Evolutionary conservation across 306 rosid genomes (phyloP).

Genomic region (Leucaena leucocephala): DNA sequence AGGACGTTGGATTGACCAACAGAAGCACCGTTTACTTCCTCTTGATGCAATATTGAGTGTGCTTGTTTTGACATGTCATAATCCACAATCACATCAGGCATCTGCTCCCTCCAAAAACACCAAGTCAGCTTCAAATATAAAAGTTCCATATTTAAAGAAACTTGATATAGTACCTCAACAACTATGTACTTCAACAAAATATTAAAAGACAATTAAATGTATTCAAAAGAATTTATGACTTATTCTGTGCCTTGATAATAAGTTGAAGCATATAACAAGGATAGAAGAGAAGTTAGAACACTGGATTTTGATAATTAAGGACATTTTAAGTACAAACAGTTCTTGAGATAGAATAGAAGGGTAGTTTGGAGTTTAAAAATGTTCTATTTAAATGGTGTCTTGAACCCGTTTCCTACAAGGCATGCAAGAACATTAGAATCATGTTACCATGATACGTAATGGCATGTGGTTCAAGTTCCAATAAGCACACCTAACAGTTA

Average conservation of each 20-base stretch:
- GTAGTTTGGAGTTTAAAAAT: not conserved
- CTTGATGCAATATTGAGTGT: conserved; percentile 77
- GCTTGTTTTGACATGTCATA: conserved; percentile 75
- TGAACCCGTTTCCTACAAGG: not conserved
- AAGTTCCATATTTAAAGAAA: conserved; percentile 27
- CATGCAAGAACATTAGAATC: not conserved
- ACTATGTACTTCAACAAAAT: conserved; percentile 1
- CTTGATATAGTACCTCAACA: not conserved
- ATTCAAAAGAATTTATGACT: not conserved
- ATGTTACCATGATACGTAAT: not conserved
- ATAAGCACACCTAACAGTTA: not conserved
- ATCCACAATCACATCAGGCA: conserved; percentile 91
- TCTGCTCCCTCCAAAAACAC: conserved; percentile 47
- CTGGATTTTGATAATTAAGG: not conserved
- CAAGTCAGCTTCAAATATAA: conserved; percentile 20
- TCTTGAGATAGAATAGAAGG: not conserved
- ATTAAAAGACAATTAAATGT: not conserved
- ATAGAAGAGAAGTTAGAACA: not conserved
- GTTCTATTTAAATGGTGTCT: not conserved
- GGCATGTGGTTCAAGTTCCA: not conserved
- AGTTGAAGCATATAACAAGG: not conserved
- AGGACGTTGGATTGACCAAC: conserved; percentile 39
- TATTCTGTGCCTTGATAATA: not conserved
- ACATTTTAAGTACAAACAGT: not conserved
- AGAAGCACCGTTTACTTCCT: conserved; percentile 64